Conservation (phyloP, 2,329 filamentous ascomycete species). For the Sclerotiophoma versabilis region DNA sequence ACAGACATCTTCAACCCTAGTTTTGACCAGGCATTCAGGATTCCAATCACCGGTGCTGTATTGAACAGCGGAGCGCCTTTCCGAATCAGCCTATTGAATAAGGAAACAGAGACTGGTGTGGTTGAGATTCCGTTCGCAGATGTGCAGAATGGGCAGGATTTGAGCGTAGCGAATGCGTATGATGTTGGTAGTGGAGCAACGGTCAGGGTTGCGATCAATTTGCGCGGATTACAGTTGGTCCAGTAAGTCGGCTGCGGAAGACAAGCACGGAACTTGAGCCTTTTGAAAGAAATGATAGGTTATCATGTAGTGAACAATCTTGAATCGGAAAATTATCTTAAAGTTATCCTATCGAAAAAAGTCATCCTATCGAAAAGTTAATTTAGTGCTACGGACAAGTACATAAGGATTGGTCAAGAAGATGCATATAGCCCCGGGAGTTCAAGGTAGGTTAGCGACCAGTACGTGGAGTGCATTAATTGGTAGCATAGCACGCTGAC, state of each 20-base stretch:
- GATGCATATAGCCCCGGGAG: too few species aligned
- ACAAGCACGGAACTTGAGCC: too few species aligned
- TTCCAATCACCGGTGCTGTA: constrained; percentile 50
- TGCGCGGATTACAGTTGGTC: constrained; percentile 33
- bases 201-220: constrained; percentile 34
- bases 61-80: constrained; percentile 31
- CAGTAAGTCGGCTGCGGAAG: constrained; percentile 1
- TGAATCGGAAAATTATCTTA: too few species aligned
- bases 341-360: too few species aligned
- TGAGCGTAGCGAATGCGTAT: constrained; percentile 30
- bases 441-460: too few species aligned
- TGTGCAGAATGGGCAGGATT: constrained; percentile 31
- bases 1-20: constrained; percentile 58
- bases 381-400: too few species aligned
- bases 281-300: too few species aligned
- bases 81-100: constrained; percentile 39
- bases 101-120: constrained; percentile 33
- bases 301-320: too few species aligned
- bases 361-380: too few species aligned
- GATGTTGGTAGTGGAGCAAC: constrained; percentile 37
- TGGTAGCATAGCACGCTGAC: too few species aligned
- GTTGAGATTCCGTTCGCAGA: constrained; percentile 37
- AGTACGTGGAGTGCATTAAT: too few species aligned
- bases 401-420: too few species aligned
- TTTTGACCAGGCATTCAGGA: constrained; percentile 56